phyloP scores from a whole-genome alignment of 1,139 yeast genomes.

The Protomyces gravidus region DNA sequence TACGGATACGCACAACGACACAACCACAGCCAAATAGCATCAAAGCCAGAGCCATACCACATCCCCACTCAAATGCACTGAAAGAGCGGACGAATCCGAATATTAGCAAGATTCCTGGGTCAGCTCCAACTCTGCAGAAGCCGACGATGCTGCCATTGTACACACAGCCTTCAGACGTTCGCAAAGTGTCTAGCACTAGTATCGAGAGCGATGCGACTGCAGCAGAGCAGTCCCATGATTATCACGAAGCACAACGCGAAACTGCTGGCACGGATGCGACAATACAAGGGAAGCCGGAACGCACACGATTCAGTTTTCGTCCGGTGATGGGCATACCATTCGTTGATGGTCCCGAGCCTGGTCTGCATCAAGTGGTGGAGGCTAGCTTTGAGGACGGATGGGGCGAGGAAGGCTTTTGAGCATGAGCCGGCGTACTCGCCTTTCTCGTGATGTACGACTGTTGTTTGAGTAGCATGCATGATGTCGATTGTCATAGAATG shows the following conservation, averaged over 20 bases:
- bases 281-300: not conserved
- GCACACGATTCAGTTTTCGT: not conserved
- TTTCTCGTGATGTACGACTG: too few species aligned
- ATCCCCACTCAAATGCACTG: not conserved
- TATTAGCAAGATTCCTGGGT: not conserved
- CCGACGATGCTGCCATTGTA: not conserved
- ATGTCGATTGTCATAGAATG: too few species aligned
- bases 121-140: not conserved
- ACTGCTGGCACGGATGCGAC: too few species aligned
- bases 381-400: conserved; percentile 21
- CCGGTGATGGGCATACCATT: not conserved
- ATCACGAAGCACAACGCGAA: not conserved
- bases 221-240: too few species aligned
- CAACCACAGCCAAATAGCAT: not conserved
- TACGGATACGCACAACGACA: conserved; percentile 1
- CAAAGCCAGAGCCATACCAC: too few species aligned
- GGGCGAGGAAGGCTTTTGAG: conserved; percentile 24
- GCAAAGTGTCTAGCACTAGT: too few species aligned
- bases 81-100: not conserved
- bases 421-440: too few species aligned
- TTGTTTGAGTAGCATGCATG: too few species aligned
- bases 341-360: conserved; percentile 2
- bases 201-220: too few species aligned
- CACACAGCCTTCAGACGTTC: not conserved
- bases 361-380: conserved; percentile 11